Percentiles rank a stretch among this genome's conserved stretches.
Evolutionary conservation across 805 yeast genomes (phyloP).

Genomic region (Tetrapisispora phaffii): DNA sequence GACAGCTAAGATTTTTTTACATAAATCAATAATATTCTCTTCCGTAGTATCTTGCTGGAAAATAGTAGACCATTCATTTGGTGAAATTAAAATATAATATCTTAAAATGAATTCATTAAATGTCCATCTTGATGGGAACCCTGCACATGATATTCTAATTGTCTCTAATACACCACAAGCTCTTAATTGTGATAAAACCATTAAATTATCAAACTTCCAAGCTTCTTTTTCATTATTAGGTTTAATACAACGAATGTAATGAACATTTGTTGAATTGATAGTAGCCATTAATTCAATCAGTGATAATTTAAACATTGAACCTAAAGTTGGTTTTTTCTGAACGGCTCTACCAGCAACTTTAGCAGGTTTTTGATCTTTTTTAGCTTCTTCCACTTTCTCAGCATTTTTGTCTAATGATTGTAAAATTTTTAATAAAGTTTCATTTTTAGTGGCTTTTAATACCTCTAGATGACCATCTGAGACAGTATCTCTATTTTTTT

Average conservation of each 20-base stretch:
- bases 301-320: conserved; percentile 87
- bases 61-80: conserved; percentile 56
- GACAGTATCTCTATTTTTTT: conserved; percentile 94
- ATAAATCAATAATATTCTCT: conserved; percentile 51
- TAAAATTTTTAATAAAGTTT: conserved; percentile 54
- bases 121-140: conserved; percentile 94
- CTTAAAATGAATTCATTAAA: conserved; percentile 87
- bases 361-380: conserved; percentile 27
- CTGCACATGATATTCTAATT: conserved; percentile 92
- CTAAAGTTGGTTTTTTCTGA: conserved; percentile 81
- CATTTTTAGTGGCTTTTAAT: conserved; percentile 58
- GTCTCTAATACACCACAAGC: conserved; percentile 99
- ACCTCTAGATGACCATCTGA: conserved; percentile 92
- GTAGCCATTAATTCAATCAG: conserved; percentile 88
- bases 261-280: conserved; percentile 89
- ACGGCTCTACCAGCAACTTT: conserved; percentile 39
- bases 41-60: conserved; percentile 40
- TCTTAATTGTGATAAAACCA: conserved; percentile 90
- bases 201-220: conserved; percentile 89
- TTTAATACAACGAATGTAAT: conserved; percentile 93
- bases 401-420: conserved; percentile 52
- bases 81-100: conserved; percentile 72
- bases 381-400: conserved; percentile 34
- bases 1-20: conserved; percentile 53
- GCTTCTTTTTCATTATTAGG: conserved; percentile 92